Conservation (phyloP, 768 basidiomycete species). For the Tulasnella sp. region DNA sequence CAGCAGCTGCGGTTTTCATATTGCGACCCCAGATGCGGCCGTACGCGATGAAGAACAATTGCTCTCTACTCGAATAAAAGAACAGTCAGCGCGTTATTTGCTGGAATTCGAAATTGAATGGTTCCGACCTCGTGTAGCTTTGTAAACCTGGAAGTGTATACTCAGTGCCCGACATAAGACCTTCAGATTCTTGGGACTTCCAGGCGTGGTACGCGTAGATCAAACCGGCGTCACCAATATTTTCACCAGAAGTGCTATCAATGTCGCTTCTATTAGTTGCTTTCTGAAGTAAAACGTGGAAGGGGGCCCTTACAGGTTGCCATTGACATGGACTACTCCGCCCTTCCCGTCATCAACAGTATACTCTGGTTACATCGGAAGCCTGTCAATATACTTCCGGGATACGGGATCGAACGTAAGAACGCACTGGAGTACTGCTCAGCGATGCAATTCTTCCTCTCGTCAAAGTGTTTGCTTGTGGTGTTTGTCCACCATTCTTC, state of each 20-base stretch:
- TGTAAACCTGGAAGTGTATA: conserved; percentile 72
- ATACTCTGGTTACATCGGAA: conserved; percentile 44
- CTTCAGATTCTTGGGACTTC: conserved; percentile 65
- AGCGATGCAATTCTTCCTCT: conserved; percentile 80
- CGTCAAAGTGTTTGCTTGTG: conserved; percentile 76
- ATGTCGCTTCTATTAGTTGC: conserved; percentile 19
- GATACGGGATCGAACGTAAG: neutral
- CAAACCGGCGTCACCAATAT: conserved; percentile 78
- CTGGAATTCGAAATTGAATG: neutral
- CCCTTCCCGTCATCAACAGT: conserved; percentile 81
- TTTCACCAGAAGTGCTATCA: conserved; percentile 69
- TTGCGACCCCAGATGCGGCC: conserved; percentile 81
- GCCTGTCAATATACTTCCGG: neutral
- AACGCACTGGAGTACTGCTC: conserved; percentile 74
- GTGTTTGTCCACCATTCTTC: conserved; percentile 90
- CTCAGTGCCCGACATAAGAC: conserved; percentile 51
- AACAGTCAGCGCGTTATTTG: neutral
- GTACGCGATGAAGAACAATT: conserved; percentile 90
- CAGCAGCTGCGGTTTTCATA: conserved; percentile 22
- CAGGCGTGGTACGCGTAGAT: conserved; percentile 88
- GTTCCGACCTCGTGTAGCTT: conserved; percentile 48
- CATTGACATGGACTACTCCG: conserved; percentile 75
- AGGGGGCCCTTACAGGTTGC: conserved; percentile 32
- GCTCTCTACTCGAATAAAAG: conserved; percentile 48
- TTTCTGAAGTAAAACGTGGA: neutral